These are phyloP conservation scores for Lipomyces lipofer DNA, from an alignment of 805 yeast species.

Conservation along the genomic window DNA sequence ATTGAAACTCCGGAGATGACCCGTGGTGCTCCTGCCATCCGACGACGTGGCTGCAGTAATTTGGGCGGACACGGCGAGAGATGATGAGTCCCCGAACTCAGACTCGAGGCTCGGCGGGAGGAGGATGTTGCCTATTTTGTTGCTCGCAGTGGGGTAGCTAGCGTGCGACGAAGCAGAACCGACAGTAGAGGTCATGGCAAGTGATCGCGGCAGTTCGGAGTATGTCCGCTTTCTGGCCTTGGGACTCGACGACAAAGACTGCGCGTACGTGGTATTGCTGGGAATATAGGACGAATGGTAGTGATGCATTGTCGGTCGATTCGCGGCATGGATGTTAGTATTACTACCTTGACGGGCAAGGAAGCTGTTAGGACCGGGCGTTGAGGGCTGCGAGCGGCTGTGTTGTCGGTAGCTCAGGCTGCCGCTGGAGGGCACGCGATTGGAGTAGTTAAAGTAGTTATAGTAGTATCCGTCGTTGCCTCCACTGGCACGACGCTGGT, in stretches of 20 bases:
- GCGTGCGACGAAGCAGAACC: background rate
- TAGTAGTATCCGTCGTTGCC: conserved; percentile 19
- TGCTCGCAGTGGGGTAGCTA: background rate
- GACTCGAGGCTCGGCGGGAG: conserved; percentile 21
- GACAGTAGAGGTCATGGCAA: background rate
- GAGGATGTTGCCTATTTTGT: background rate
- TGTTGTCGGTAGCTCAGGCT: conserved; percentile 2
- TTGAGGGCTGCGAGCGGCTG: conserved; percentile 24
- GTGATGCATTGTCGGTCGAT: background rate
- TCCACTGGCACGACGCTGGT: conserved; percentile 22
- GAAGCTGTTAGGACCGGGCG: conserved; percentile 10
- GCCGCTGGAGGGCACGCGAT: background rate
- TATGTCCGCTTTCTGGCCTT: background rate
- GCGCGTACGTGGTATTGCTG: background rate
- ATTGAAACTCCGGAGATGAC: background rate
- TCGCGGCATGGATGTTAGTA: background rate
- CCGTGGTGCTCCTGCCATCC: background rate
- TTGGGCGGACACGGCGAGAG: conserved; percentile 1
- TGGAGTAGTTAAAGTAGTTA: conserved; percentile 24
- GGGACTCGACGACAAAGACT: conserved; percentile 14
- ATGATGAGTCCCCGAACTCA: background rate
- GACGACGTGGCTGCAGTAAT: background rate
- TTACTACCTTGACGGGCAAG: conserved; percentile 8
- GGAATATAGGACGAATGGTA: background rate
- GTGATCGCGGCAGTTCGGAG: background rate